Evolutionary conservation across 2,329 filamentous ascomycete genomes (phyloP), one percentile per base, ranked within the genome.

Genomic region (Periconia digitata): DNA sequence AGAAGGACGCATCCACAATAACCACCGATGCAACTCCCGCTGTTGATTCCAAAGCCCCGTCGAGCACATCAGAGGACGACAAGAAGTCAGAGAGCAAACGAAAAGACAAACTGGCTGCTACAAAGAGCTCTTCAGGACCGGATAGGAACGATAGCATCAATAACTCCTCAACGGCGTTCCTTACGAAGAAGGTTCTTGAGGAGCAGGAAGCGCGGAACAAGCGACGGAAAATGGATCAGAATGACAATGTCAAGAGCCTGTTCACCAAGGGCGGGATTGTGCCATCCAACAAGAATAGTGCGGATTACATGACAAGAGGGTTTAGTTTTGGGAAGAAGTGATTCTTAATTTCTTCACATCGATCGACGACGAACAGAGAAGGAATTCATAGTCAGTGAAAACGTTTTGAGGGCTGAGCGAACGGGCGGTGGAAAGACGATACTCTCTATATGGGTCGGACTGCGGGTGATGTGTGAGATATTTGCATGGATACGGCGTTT

Each of bases 171-270:
- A 94, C 94, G 0, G 92, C 92, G 0, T 87, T 85, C 3, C 74
- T 99, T 37, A 95, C 92, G 0, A 89, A 88, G 0, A 91, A 86
- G 59, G 92, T 99, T 0, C 70, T 97, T 21, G 86, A 87, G 20
- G 92, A 97, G 63, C 90, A 96, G 68, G 88, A 92, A 43, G 85
- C 87, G 62, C 80, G 82, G 47, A 91, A 90, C 56, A 96, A 92
- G 74, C 78, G 86, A 57, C 79, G 89, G 51, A 95, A 89, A 64
- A 62, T 90, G 58, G 84, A 80, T 3, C 75, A 74, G 22, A 78
- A 76, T 52, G 71, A 76, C 13, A 78, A 76, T 43, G 66, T 79
- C n/a, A 73, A 72, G 49, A 77, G 73, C 45, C 53, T 79, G 39
- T 79, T 78, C 56, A 73, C 70, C 2, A 69, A 67, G 10, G 66